Percentiles rank a stretch among this genome's conserved stretches.
These are phyloP conservation scores for Phytophthora sp. DNA, from an alignment of 352 stramenopile species.

Conservation along the genomic window DNA sequence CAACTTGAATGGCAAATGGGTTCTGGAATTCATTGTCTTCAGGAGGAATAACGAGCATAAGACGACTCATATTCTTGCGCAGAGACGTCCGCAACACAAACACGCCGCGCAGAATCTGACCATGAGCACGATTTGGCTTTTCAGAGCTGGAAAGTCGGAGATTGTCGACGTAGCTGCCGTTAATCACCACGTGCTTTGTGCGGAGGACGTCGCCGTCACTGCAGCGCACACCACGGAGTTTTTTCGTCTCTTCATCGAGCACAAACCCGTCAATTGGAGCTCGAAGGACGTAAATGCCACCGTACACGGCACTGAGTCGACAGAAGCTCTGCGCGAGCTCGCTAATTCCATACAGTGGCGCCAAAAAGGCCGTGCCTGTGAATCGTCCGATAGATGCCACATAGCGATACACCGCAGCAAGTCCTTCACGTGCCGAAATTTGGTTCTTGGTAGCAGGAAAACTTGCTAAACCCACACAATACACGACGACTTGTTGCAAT, in stretches of 20 bases:
- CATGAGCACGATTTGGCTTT: conserved; percentile 22
- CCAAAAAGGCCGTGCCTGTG: conserved; percentile 84
- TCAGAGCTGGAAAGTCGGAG: conserved; percentile 21
- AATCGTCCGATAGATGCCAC: conserved; percentile 87
- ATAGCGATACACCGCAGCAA: conserved; percentile 64
- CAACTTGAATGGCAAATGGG: conserved; percentile 66
- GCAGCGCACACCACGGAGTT: conserved; percentile 49
- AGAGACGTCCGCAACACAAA: conserved; percentile 60
- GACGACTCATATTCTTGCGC: conserved; percentile 46
- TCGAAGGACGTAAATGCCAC: conserved; percentile 85
- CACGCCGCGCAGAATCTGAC: conserved; percentile 60
- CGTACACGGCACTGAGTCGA: conserved; percentile 85
- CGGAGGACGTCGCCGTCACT: conserved; percentile 49
- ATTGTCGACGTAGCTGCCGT: conserved; percentile 54
- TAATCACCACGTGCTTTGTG: conserved; percentile 63
- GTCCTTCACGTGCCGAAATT: conserved; percentile 55
- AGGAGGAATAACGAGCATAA: conserved; percentile 76
- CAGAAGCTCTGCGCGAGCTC: conserved; percentile 91
- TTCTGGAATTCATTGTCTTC: conserved; percentile 60
- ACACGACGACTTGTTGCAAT: conserved; percentile 86
- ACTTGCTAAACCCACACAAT: conserved; percentile 82
- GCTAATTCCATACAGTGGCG: conserved; percentile 83
- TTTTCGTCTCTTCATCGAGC: conserved; percentile 40
- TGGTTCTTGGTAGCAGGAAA: conserved; percentile 56
- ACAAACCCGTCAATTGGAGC: conserved; percentile 67